Base-by-base conservation (phyloP, 768 basidiomycete genomes). In the Aureoboletus auriporus region DNA sequence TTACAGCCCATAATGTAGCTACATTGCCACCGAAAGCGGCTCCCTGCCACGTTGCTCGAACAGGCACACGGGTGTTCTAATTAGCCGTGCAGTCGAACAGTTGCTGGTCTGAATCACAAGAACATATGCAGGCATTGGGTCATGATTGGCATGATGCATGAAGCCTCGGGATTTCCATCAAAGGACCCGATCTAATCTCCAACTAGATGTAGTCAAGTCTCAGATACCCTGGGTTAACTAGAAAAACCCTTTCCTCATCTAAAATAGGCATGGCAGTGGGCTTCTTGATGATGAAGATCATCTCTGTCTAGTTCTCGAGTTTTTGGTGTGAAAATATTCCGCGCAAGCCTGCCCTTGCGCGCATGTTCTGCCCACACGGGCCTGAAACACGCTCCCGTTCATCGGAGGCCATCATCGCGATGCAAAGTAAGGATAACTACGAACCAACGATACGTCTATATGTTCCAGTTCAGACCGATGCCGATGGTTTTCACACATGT, bases 351-450 rank as follows among this genome's bases (percentile, higher is more conserved):
- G 1, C 84, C 83, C 16, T 74, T 59, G 11, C 6, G 84, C 82
- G 26, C 86, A 78, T 1, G 79, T 75, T 34, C 85, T 86, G 48
- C 88, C 86, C n/a, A 79, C 84, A 47, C 78, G 79, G 2, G 80
- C 82, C 1, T 80, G 70, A 58, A 80, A 89, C 0, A 89, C 76
- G 52, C 88, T 87, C 0, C 83, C 83, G 0, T 72, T 62, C 5
- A 68, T 68, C 20, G 20, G 20, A 23, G 20, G 20, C 20, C 20
- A 23, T 23, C 20, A 4, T 23, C 20, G 20, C 20, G 20, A 4
- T 4, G 20, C 20, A 23, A 23, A 23, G n/a, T n/a, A n/a, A n/a
- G 20, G 20, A 23, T 23, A 23, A 23, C 2, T 23, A 23, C 2
- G 20, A 23, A 23, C 20, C 2, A 23, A 23, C 20, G 20, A 23